Percentiles rank a stretch among this genome's conserved stretches.
Evolutionary conservation across 768 basidiomycete species (phyloP).

Genomic region (Amanita muscaria): DNA sequence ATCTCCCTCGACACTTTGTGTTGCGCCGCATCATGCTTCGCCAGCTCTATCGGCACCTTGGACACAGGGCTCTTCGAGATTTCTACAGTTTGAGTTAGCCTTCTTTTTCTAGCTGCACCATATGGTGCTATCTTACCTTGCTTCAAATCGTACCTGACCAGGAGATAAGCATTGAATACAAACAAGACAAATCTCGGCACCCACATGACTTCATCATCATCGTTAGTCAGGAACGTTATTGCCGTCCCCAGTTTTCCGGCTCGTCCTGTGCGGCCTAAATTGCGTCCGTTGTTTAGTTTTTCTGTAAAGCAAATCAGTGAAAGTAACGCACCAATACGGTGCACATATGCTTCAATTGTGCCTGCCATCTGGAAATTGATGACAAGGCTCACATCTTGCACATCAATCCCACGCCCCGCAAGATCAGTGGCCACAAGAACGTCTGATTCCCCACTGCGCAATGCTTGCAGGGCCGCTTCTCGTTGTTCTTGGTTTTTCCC

Average conservation of each 20-base stretch:
- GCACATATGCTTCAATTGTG: conserved; percentile 95
- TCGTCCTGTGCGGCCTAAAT: conserved; percentile 86
- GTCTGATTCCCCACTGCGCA: conserved; percentile 80
- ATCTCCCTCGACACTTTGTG: conserved; percentile 88
- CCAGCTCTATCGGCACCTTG: conserved; percentile 81
- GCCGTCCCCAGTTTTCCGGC: conserved; percentile 91
- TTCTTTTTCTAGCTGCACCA: no score
- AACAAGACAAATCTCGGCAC: conserved; percentile 23
- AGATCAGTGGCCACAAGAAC: conserved; percentile 95
- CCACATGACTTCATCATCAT: conserved; percentile 96
- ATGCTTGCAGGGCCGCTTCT: conserved; percentile 80
- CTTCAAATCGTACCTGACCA: conserved; percentile 85
- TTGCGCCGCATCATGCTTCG: conserved; percentile 86
- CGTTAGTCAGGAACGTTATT: conserved; percentile 93
- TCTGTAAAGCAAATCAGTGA: no score
- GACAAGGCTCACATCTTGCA: conserved; percentile 91
- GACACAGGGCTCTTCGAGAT: conserved; percentile 91
- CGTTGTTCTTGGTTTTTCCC: conserved; percentile 98
- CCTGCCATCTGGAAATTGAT: conserved; percentile 98
- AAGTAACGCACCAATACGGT: conserved; percentile 75
- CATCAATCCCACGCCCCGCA: conserved; percentile 98
- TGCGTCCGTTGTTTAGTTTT: neutral
- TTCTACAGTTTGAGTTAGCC: conserved; percentile 36
- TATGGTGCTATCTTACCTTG: conserved; percentile 72
- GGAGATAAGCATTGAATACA: conserved; percentile 10